Base-by-base conservation (phyloP, 2,329 filamentous ascomycete genomes). In the Botrytis hyacinthi region DNA sequence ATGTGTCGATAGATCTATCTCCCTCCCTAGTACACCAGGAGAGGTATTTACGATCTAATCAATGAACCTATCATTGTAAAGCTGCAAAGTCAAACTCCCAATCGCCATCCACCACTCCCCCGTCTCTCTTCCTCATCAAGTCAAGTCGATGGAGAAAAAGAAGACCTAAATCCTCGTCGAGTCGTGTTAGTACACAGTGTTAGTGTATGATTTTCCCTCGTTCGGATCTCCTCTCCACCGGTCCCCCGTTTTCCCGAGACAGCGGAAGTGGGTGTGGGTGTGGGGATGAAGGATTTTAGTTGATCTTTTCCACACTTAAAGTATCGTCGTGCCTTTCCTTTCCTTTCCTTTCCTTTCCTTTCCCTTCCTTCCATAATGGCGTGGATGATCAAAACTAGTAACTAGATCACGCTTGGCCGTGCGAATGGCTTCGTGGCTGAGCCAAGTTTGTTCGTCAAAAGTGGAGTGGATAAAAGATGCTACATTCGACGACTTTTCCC, bases 191-290 rank as follows among this genome's bases (percentile, higher is more conserved):
- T n/a, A 37, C 37, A 37, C 37, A 37, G 22, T 8, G 22, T 59
- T 40, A 40, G 59, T n/a, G 26, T 6, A n/a, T 62, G 60, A 40
- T 32, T 35, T 35, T 66, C 42, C 40, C n/a, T 35, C 32, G 20
- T 42, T 26, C 42, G 42, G 42, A 46, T 66, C 48, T 1, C 62
- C 42, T 66, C 59, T 66, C 42, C 62, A 48, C 22, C 42, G 10
- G 18, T 66, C 62, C 42, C 42, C 62, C 61, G n/a, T 46, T 65
- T n/a, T 65, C 62, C 62, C 40, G 48, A 44, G 42, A 46, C 62
- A 65, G 62, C 42, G 62, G 62, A 46, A 65, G n/a, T 35, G 42
- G n/a, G 40, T 42, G 40, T 42, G 37, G 40, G 42, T 16, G n/a
- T 46, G 62, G 62, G 42, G 44, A 48, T 48, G 44, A 51, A 66